These are phyloP conservation scores for Fraxinus latifolia DNA, from an alignment of 305 asterid species.

Conservation along the genomic window DNA sequence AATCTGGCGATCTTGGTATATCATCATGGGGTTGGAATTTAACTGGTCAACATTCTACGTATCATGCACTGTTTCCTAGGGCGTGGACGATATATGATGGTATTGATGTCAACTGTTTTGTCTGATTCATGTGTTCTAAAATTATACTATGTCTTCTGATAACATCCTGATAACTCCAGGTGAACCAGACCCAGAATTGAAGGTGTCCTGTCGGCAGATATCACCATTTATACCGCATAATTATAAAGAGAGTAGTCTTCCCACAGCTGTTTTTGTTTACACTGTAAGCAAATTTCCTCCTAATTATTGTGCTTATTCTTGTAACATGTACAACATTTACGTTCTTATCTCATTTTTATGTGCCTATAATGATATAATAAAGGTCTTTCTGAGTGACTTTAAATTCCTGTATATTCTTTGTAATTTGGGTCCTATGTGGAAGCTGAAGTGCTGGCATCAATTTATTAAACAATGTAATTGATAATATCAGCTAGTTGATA, in stretches of 20 bases:
- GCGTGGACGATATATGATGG: slow-evolving; percentile 98
- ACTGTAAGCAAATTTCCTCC: slow-evolving; percentile 51
- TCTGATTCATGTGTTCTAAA: slow-evolving; percentile 16
- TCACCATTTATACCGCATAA: slow-evolving; percentile 98
- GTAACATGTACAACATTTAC: not conserved
- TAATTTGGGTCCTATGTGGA: not conserved
- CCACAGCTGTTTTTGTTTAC: slow-evolving; percentile 91
- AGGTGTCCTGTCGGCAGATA: slow-evolving; percentile 93
- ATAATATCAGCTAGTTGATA: not conserved
- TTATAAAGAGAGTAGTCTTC: slow-evolving; percentile 98
- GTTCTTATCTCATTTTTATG: not conserved
- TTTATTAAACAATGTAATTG: not conserved
- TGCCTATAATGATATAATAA: not conserved
- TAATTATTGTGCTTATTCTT: not conserved
- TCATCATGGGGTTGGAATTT: slow-evolving; percentile 99
- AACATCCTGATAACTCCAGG: slow-evolving; percentile 46
- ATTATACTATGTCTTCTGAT: slow-evolving; percentile 13
- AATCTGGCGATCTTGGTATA: slow-evolving; percentile 80
- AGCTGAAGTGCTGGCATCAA: not conserved
- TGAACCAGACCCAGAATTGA: slow-evolving; percentile 97
- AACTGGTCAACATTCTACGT: slow-evolving; percentile 96
- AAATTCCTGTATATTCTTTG: not conserved
- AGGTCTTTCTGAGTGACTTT: not conserved
- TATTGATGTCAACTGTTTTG: slow-evolving; percentile 23
- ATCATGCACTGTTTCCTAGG: slow-evolving; percentile 96